Base-by-base conservation (phyloP, 768 basidiomycete genomes). In the Phanerochaete carnosa region DNA sequence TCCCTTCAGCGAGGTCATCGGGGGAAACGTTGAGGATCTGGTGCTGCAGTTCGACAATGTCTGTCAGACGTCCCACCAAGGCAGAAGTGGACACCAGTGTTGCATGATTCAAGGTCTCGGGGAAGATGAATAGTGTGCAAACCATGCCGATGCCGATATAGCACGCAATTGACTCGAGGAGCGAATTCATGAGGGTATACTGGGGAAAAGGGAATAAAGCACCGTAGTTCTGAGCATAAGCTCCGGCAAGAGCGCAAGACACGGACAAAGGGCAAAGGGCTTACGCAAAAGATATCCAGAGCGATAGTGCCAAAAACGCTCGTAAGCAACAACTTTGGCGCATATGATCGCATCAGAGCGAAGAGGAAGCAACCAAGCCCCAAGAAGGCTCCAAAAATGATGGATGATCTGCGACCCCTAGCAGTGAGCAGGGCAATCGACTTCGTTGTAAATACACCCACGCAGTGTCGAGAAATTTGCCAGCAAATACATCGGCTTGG, bases 81-180 rank as follows among this genome's bases (percentile, higher is more conserved):
- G 57, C 67, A 4, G 69, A 66, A n/a, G 72, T 58, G 11, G 64
- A 68, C 22, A 63, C 66, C 47, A 81, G 69, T 37, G 72, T 72
- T 3, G 73, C 65, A 57, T 82, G 79, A 59, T 80, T 77, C 55
- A 84, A 70, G 0, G 81, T 77, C 64, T 81, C 77, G 7, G 85
- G 85, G 68, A 85, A 86, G 54, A 84, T 70, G 56, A 83, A 66
- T 8, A 80, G 55, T 11, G 79, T 78, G 2, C 75, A 66, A 4
- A 77, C 72, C 19, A 80, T 30, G 0, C 75, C 82, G 53, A 83
- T 80, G n/a, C 73, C 84, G 46, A 79, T 69, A 71, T 80, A 85
- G 57, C 69, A 75, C 2, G 74, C 70, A 2, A 80, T 73, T 0
- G 83, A 81, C 15, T 79, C 77, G 32, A 80, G 68, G 39, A 82